These are phyloP conservation scores for Nymphaea colorata DNA, from an alignment of 164 flowering plant species.

Conservation along the genomic window DNA sequence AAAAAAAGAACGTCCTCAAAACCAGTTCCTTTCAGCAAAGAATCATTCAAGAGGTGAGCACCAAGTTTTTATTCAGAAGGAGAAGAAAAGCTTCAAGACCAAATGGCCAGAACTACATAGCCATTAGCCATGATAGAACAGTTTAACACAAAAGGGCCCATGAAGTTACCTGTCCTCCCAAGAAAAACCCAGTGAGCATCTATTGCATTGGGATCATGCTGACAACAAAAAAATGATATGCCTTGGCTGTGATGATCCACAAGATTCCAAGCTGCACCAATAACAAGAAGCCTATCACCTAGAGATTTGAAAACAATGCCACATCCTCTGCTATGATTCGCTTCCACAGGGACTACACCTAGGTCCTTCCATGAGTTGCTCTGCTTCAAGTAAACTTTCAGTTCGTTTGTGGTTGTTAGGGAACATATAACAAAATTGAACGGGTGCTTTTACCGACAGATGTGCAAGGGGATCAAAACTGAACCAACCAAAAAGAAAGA, in stretches of 20 bases:
- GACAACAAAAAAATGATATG: slow-evolving; percentile 48
- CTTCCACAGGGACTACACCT: slow-evolving; percentile 60
- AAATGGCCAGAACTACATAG: neutral
- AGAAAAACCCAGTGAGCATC: slow-evolving; percentile 39
- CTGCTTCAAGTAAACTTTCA: slow-evolving; percentile 48
- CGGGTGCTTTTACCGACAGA: too few species aligned
- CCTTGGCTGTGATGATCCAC: slow-evolving; percentile 15
- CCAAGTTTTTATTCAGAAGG: slow-evolving; percentile 18
- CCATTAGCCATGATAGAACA: slow-evolving; percentile 74
- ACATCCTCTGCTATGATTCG: slow-evolving; percentile 64
- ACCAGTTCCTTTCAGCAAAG: too few species aligned
- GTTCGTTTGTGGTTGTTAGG: slow-evolving; percentile 46
- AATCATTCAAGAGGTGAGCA: too few species aligned
- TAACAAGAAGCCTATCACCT: slow-evolving; percentile 58
- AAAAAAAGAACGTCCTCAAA: too few species aligned
- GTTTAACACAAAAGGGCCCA: slow-evolving; percentile 49
- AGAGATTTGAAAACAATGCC: slow-evolving; percentile 84
- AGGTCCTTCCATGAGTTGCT: slow-evolving; percentile 59
- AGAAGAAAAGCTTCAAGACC: neutral
- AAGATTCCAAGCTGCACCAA: slow-evolving; percentile 29
- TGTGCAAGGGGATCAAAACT: too few species aligned
- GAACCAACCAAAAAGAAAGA: too few species aligned
- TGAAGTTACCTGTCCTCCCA: slow-evolving; percentile 15
- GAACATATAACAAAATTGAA: too few species aligned
- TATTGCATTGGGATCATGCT: slow-evolving; percentile 28